These are phyloP conservation scores for Davidsoniella neocaledoniae DNA, from an alignment of 2,329 filamentous ascomycete genomes.

Conservation along the genomic window DNA sequence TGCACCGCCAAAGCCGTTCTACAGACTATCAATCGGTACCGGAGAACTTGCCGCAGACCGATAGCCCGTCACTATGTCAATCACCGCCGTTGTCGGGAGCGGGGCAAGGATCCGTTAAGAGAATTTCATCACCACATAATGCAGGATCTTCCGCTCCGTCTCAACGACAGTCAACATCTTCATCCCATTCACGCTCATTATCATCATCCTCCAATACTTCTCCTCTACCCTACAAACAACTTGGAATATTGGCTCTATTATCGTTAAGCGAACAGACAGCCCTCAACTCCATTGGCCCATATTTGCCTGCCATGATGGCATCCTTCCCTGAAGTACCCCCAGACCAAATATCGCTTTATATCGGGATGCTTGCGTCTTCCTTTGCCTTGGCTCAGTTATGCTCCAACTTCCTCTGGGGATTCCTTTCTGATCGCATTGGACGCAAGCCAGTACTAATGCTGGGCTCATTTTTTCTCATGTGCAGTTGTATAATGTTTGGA, in stretches of 20 bases:
- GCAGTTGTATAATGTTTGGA: conserved; percentile 73
- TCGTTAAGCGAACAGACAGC: conserved; percentile 90
- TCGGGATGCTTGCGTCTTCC: conserved; percentile 74
- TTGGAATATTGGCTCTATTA: conserved; percentile 71
- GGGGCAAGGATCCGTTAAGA: too few species aligned
- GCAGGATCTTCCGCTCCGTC: background rate
- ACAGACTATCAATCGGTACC: too few species aligned
- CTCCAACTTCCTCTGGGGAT: conserved; percentile 56
- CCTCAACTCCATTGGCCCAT: conserved; percentile 89
- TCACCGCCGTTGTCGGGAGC: too few species aligned
- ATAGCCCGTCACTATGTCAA: too few species aligned
- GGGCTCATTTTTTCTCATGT: conserved; percentile 67
- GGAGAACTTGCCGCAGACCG: too few species aligned
- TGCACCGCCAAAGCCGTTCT: too few species aligned
- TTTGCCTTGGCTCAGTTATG: conserved; percentile 87
- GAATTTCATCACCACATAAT: too few species aligned
- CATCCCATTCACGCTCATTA: conserved; percentile 19
- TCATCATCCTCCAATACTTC: conserved; percentile 22
- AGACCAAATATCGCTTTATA: conserved; percentile 64
- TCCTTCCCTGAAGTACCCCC: conserved; percentile 66
- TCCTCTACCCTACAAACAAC: conserved; percentile 67
- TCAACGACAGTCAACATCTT: background rate
- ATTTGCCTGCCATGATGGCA: conserved; percentile 81
- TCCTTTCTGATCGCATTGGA: conserved; percentile 46
- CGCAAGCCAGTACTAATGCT: conserved; percentile 58